Conservation (phyloP, 2,329 filamentous ascomycete genomes). For the Colletotrichum chlorophyti region DNA sequence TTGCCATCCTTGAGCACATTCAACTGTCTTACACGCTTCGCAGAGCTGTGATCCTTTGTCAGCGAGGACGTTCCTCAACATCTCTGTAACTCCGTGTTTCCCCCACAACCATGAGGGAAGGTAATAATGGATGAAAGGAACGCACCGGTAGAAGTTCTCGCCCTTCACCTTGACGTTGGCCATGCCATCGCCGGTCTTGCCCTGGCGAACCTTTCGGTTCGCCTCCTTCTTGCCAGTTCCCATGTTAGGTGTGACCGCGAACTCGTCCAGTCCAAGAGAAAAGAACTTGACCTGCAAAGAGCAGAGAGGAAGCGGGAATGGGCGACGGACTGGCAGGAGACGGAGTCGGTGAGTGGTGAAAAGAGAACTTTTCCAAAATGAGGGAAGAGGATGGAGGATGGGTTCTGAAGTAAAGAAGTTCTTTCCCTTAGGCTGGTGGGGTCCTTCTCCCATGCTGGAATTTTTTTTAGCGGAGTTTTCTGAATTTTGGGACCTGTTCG, state of each 20-base stretch:
- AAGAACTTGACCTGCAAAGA: constrained; percentile 24
- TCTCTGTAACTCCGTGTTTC: too few species aligned
- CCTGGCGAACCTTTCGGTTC: constrained; percentile 81
- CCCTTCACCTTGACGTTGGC: constrained; percentile 92
- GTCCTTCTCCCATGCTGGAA: constrained; percentile 14
- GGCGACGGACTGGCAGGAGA: constrained; percentile 19
- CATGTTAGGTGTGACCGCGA: constrained; percentile 61
- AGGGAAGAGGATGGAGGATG: constrained; percentile 27
- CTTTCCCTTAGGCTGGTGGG: constrained; percentile 24
- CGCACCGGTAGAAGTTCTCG: constrained; percentile 95
- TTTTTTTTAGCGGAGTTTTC: constrained; percentile 28
- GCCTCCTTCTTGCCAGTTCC: constrained; percentile 93
- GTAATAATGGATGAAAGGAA: neutral
- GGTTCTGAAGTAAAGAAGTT: constrained; percentile 15
- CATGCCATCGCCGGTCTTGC: constrained; percentile 85
- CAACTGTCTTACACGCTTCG: constrained; percentile 87
- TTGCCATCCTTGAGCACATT: constrained; percentile 92
- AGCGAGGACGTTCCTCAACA: neutral
- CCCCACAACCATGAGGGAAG: too few species aligned
- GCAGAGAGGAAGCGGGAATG: neutral
- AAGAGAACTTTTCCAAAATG: constrained; percentile 31
- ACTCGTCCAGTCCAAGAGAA: constrained; percentile 31
- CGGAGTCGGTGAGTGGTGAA: constrained; percentile 14
- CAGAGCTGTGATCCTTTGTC: constrained; percentile 49
- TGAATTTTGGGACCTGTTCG: constrained; percentile 27